Conservation (phyloP, 1,284 basidiomycete genomes). For the Rhodofomes roseus region DNA sequence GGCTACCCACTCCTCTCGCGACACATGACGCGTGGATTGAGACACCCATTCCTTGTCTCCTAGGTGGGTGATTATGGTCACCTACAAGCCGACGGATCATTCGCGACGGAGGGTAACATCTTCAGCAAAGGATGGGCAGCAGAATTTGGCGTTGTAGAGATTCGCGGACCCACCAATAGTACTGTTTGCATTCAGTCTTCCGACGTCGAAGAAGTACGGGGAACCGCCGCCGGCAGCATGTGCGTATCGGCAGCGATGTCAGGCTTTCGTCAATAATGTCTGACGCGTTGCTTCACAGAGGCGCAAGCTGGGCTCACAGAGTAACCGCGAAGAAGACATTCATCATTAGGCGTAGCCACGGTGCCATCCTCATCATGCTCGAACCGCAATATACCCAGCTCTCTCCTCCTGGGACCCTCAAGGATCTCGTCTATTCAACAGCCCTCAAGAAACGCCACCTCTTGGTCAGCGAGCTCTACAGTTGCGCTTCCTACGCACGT, state of each 20-base stretch:
- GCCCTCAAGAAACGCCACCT: background rate
- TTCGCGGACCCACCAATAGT: background rate
- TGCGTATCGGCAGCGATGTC: background rate
- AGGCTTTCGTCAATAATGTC: background rate
- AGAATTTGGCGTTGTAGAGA: background rate
- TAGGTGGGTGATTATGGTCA: slow-evolving; percentile 9
- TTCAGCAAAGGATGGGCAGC: slow-evolving; percentile 1
- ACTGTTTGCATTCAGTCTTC: background rate
- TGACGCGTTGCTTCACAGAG: background rate
- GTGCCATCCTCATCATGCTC: slow-evolving; percentile 7
- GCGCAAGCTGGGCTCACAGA: background rate
- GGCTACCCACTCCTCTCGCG: background rate
- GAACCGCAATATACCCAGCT: background rate
- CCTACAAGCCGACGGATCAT: slow-evolving; percentile 4
- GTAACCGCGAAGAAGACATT: slow-evolving; percentile 2
- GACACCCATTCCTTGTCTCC: background rate
- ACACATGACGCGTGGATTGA: background rate
- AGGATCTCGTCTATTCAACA: slow-evolving; percentile 1
- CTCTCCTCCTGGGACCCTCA: background rate
- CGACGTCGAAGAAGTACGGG: background rate
- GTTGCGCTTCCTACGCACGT: slow-evolving; percentile 8
- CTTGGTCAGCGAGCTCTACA: slow-evolving; percentile 6
- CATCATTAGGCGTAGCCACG: background rate
- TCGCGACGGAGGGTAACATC: slow-evolving; percentile 8
- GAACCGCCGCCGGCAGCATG: background rate